Base-by-base conservation (phyloP, 2,329 filamentous ascomycete genomes). In the Aspergillus versicolor region DNA sequence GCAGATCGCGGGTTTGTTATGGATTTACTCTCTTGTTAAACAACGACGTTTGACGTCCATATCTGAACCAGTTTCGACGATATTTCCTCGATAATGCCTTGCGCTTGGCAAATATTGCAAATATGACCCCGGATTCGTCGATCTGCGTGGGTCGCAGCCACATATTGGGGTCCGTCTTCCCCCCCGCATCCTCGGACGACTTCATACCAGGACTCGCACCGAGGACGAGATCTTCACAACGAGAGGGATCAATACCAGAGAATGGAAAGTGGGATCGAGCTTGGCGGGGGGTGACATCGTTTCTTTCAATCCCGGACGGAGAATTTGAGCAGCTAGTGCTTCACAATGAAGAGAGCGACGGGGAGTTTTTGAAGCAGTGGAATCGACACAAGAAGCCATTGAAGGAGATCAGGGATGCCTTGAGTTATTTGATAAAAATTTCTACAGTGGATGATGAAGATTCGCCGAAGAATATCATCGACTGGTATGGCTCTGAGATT, bases 401-500 rank as follows among this genome's bases (percentile, higher is more conserved):
- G 0, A 67, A 66, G 42, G 68, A 71, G 30, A 66, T 67, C 12
- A 59, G 59, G 7, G 70, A 73, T 46, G 70, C 74, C 5, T 56
- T 79, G 19, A 58, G 53, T 5, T 74, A 73, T 62, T 50, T 79
- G 15, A 55, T 55, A 13, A 8, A 53, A 61, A 9, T 51, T 64
- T 21, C 58, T 65, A 7, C 65, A 64, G 9, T 46, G 13, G 41
- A 61, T 15, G 52, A 52, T n/a, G 59, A 59, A 5, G 54, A 51
- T 12, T 62, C 64, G 30, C 63, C 67, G 41, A 64, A 68, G 54
- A 69, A 71, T 56, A 58, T 79, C 27, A 57, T 75, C 40, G 65
- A 70, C 40, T 79, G 77, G 77, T 79, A 79, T 63, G 69, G 69
- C n/a, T 68, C 72, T 59, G 75, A 79, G 61, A 71, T 75, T 12